Conservation (phyloP, 768 basidiomycete genomes). For the Exsudoporus frostii region DNA sequence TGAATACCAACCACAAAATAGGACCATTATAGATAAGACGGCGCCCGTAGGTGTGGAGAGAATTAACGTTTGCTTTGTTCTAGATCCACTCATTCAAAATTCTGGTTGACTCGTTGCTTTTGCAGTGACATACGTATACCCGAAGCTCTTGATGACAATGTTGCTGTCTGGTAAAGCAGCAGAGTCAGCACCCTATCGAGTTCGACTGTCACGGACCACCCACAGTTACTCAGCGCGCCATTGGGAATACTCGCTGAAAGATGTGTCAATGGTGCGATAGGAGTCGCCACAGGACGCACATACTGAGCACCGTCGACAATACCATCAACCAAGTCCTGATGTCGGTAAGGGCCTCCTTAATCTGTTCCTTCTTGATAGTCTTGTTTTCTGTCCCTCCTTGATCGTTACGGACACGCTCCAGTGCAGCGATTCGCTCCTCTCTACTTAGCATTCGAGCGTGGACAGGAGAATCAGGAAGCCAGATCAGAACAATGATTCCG, state of each 20-base stretch:
- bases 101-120: neutral
- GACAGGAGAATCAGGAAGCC: conserved; percentile 65
- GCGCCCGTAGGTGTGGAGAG: conserved; percentile 55
- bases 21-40: conserved; percentile 44
- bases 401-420: conserved; percentile 67
- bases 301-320: conserved; percentile 55
- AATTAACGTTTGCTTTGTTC: conserved; percentile 59
- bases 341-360: conserved; percentile 54
- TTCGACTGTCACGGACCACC: neutral
- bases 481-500: conserved; percentile 52
- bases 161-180: conserved; percentile 46
- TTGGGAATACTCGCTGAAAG: conserved; percentile 60
- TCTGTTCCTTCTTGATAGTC: conserved; percentile 55
- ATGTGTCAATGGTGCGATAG: neutral
- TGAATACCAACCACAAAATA: conserved; percentile 62
- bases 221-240: conserved; percentile 61
- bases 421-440: conserved; percentile 58
- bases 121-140: conserved; percentile 49
- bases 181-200: neutral
- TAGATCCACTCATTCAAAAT: conserved; percentile 17
- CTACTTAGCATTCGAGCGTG: conserved; percentile 52
- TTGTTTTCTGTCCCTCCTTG: conserved; percentile 63
- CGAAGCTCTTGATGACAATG: conserved; percentile 59
- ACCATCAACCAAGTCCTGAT: conserved; percentile 62
- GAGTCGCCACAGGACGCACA: conserved; percentile 16